Percentiles rank a stretch among this genome's conserved stretches.
These are phyloP conservation scores for Chaetomiaceae sp. DNA, from an alignment of 2,329 filamentous ascomycete species.

Conservation along the genomic window DNA sequence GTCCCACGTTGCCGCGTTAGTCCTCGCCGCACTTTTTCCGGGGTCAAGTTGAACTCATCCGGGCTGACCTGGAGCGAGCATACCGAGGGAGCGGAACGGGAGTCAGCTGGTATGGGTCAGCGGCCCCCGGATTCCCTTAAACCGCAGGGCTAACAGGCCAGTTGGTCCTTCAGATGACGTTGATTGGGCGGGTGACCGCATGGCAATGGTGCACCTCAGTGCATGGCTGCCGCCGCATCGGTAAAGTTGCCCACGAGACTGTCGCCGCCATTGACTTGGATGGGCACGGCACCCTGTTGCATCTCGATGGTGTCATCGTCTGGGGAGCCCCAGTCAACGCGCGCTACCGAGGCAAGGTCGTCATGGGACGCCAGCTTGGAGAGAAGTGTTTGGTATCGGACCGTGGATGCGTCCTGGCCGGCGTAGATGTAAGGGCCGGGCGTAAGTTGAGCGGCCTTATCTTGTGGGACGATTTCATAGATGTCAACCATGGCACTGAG, in stretches of 20 bases:
- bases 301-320: conserved; percentile 48
- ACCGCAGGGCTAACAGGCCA: background rate
- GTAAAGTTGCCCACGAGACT: conserved; percentile 58
- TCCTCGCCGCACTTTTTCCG: conserved; percentile 15
- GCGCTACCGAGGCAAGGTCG: conserved; percentile 40
- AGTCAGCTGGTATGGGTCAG: conserved; percentile 6
- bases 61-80: background rate
- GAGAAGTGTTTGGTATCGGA: conserved; percentile 58
- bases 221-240: conserved; percentile 53
- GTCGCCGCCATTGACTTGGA: conserved; percentile 38
- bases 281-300: conserved; percentile 35
- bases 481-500: conserved; percentile 63
- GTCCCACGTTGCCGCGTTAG: conserved; percentile 14
- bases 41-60: background rate
- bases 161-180: background rate
- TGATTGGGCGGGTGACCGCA: background rate
- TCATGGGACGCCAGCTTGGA: conserved; percentile 52
- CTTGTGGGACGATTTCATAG: conserved; percentile 58
- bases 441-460: conserved; percentile 35
- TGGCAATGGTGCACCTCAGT: conserved; percentile 28
- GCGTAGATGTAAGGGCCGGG: conserved; percentile 40
- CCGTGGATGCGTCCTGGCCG: conserved; percentile 52
- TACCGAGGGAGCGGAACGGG: conserved; percentile 1
- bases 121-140: background rate
- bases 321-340: conserved; percentile 51